phyloP scores from a whole-genome alignment of 768 basidiomycete genomes.

The Xerocomus spinulosus region DNA sequence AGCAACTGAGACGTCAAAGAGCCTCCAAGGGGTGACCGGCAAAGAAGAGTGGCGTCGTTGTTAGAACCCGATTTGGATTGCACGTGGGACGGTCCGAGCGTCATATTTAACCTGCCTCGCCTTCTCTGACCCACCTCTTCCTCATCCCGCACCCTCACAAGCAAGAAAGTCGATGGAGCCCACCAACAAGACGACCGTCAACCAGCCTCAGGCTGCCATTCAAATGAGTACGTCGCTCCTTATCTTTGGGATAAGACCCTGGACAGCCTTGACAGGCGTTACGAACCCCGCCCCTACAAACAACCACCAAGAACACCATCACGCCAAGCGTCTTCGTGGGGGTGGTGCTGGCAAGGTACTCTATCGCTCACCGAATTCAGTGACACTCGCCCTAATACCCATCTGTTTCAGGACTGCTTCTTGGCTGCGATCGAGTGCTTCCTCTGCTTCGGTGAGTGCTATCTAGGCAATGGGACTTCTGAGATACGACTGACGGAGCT shows the following conservation, averaged over 20 bases:
- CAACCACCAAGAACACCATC: conserved; percentile 39
- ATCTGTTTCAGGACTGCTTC: conserved; percentile 56
- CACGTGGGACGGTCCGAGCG: neutral
- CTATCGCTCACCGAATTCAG: neutral
- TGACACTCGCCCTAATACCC: neutral
- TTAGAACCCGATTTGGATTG: too few species aligned
- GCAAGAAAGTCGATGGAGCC: conserved; percentile 29
- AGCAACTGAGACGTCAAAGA: too few species aligned
- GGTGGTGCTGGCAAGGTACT: conserved; percentile 66
- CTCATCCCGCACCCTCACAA: conserved; percentile 19
- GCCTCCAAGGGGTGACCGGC: too few species aligned
- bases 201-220: conserved; percentile 56
- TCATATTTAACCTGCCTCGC: conserved; percentile 15
- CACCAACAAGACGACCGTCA: conserved; percentile 33
- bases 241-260: neutral
- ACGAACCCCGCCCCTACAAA: conserved; percentile 42
- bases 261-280: conserved; percentile 32
- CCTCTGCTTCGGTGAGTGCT: conserved; percentile 62
- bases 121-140: neutral
- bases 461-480: neutral
- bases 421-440: conserved; percentile 59
- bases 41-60: too few species aligned
- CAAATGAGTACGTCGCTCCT: conserved; percentile 55
- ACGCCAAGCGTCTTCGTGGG: conserved; percentile 59
- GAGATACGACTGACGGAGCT: neutral